Base-by-base conservation (phyloP, 2,329 filamentous ascomycete genomes). In the Fusarium burgessii region DNA sequence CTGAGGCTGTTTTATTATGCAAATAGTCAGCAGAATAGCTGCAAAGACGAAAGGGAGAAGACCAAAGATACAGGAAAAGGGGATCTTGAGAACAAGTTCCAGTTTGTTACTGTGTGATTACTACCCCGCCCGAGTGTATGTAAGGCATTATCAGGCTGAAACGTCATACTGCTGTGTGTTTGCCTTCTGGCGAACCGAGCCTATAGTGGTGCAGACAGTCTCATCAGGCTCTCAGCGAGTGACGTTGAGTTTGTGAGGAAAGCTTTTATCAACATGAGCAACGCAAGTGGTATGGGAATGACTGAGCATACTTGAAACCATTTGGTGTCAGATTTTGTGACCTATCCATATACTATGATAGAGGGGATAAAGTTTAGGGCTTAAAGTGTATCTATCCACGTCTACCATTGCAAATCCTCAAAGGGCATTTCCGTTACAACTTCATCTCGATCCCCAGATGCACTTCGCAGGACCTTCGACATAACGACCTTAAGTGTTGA, bases 181-280 rank as follows among this genome's bases (percentile, higher is more conserved):
- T n/a, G 27, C 27, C 27, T 47, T 18, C 15, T 47, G 5, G 27
- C 13, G 18, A 13, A 10, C 15, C 13, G 13, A 32, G 45, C 45
- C 45, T 32, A 47, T 32, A 4, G 8, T 6, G 6, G 29, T 27
- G 18, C 27, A 20, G 45, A 20, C 13, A 9, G 13, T 13, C 25
- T 46, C 18, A 15, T 29, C 15, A 13, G n/a, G 25, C 25, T 20
- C 23, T 20, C 6, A 20, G n/a, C 15, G 45, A 29, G 9, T 12
- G 18, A 8, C 6, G 4, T 11, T 47, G 0, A 11, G 18, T 32
- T 32, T 6, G 18, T 11, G 10, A 5, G 6, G 27, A 9, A 14
- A 10, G 9, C 7, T 11, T 15, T 20, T 17, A 14, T 6, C 1
- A 8, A 12, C 1, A 7, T 11, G 13, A 32, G 11, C 15, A 4